Evolutionary conservation across 1,139 yeast species (phyloP).

Genomic region (Geotrichum siamense): DNA sequence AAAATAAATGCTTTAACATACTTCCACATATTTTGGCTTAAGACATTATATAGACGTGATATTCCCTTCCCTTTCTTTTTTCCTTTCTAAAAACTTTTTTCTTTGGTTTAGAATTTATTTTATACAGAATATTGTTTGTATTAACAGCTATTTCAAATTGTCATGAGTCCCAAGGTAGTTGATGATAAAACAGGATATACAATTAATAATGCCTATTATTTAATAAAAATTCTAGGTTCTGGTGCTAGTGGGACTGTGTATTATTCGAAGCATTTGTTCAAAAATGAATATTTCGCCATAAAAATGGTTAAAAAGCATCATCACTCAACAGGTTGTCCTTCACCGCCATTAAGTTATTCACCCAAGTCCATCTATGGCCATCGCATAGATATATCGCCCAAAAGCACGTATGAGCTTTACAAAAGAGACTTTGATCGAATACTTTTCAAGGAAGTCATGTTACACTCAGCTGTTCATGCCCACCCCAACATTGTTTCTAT

Average conservation of each 20-base stretch:
- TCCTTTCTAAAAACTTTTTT: too few species aligned
- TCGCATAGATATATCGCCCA: conserved; percentile 6
- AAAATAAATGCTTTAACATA: too few species aligned
- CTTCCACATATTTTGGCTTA: too few species aligned
- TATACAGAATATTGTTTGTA: too few species aligned
- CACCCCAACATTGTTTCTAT: conserved; percentile 73
- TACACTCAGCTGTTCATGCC: conserved; percentile 65
- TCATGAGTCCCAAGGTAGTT: neutral
- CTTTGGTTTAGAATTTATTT: too few species aligned
- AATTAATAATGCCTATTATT: conserved; percentile 9
- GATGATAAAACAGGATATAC: conserved; percentile 6
- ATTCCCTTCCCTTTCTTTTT: too few species aligned
- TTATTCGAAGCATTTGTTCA: conserved; percentile 50
- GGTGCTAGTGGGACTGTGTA: conserved; percentile 88
- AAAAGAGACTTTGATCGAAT: conserved; percentile 5
- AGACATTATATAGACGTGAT: too few species aligned
- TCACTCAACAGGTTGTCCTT: neutral
- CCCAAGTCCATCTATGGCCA: conserved; percentile 2
- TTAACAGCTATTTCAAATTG: too few species aligned
- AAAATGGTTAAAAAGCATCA: conserved; percentile 54
- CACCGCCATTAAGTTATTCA: neutral
- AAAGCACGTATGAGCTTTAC: conserved; percentile 6
- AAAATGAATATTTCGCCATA: conserved; percentile 55
- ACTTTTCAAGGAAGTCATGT: conserved; percentile 56
- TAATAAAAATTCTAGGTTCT: conserved; percentile 56